phyloP scores from a whole-genome alignment of 805 yeast species.

The Candida coleopterorum region DNA sequence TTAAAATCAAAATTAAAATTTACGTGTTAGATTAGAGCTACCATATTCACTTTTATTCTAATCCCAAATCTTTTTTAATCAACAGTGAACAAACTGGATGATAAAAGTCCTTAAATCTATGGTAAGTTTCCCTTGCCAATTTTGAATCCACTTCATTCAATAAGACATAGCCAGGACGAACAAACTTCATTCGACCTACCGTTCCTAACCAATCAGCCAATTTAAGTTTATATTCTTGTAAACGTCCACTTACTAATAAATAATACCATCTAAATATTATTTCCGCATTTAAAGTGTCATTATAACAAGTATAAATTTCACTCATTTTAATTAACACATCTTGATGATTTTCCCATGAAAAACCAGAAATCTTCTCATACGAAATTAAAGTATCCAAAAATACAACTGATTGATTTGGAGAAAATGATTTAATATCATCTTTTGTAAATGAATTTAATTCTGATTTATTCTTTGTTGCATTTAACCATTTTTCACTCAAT shows the following conservation, averaged over 20 bases:
- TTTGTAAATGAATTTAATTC: conserved; percentile 33
- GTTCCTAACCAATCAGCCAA: conserved; percentile 84
- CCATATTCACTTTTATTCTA: conserved; percentile 7
- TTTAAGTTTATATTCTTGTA: conserved; percentile 40
- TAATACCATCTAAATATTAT: conserved; percentile 74
- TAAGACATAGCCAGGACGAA: conserved; percentile 76
- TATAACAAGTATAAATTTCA: conserved; percentile 35
- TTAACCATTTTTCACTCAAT: conserved; percentile 64
- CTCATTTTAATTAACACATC: conserved; percentile 29
- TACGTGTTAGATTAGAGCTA: conserved; percentile 4
- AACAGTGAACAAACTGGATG: conserved; percentile 82
- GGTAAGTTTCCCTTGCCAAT: conserved; percentile 64
- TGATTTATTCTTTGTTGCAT: conserved; percentile 23
- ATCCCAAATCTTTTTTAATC: conserved; percentile 78
- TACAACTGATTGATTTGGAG: conserved; percentile 73
- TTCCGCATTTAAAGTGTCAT: conserved; percentile 68
- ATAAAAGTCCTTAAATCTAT: conserved; percentile 52
- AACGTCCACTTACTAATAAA: conserved; percentile 54
- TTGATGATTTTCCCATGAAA: conserved; percentile 33
- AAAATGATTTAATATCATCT: conserved; percentile 52
- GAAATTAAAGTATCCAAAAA: conserved; percentile 66
- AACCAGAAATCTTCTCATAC: conserved; percentile 38
- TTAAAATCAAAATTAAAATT: not conserved
- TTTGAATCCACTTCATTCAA: conserved; percentile 59
- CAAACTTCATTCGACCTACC: conserved; percentile 93